These are phyloP conservation scores for Neurospora sp. DNA, from an alignment of 495 filamentous ascomycete genomes.

Conservation along the genomic window DNA sequence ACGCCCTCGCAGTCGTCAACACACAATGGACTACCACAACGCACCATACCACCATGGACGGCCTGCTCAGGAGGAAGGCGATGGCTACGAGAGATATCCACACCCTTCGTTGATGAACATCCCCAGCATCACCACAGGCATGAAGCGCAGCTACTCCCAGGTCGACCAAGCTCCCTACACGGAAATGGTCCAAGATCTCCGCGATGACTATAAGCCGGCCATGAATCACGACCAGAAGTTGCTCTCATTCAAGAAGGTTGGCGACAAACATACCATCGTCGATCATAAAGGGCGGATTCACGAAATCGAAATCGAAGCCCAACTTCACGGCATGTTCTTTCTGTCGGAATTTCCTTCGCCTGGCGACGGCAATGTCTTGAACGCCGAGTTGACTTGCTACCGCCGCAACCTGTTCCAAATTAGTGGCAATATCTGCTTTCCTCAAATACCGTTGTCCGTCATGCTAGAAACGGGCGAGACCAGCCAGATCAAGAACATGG, in stretches of 20 bases:
- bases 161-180: constrained; percentile 36
- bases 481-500: constrained; percentile 68
- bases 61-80: constrained; percentile 35
- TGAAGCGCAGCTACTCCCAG: constrained; percentile 42
- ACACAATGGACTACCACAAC: constrained; percentile 24
- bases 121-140: constrained; percentile 39
- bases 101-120: constrained; percentile 38
- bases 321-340: constrained; percentile 95
- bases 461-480: constrained; percentile 70
- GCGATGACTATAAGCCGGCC: constrained; percentile 43
- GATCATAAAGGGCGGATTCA: constrained; percentile 45
- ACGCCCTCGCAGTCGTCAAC: constrained; percentile 31
- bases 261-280: constrained; percentile 46
- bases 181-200: constrained; percentile 44
- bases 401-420: constrained; percentile 89
- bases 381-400: constrained; percentile 84
- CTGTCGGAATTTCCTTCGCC: constrained; percentile 74
- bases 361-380: constrained; percentile 52
- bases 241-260: constrained; percentile 41
- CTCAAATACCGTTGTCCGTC: constrained; percentile 64
- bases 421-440: constrained; percentile 72
- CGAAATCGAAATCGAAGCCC: constrained; percentile 58
- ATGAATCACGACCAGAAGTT: constrained; percentile 49
- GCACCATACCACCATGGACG: constrained; percentile 33
- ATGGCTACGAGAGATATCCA: constrained; percentile 36